A percentile compares a stretch with the other conserved stretches of the same genome.
Evolutionary conservation across 352 stramenopile genomes (phyloP).

Genomic region (Thraustochytrium striatum): DNA sequence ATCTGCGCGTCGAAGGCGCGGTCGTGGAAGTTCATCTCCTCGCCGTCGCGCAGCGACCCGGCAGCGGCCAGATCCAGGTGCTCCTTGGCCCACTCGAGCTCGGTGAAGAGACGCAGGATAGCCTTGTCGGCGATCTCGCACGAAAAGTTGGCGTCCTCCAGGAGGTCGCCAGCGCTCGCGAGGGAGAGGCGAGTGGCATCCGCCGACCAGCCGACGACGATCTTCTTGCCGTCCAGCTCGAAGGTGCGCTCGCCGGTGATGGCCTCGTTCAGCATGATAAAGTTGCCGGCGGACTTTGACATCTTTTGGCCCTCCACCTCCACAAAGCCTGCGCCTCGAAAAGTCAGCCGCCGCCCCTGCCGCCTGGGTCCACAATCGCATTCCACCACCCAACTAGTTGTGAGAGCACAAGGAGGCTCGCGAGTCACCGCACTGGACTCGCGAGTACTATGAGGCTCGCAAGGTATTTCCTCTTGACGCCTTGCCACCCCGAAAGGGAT

Average conservation of each 20-base stretch:
- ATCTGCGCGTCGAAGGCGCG: constrained; percentile 95
- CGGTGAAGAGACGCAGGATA: constrained; percentile 92
- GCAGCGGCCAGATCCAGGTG: constrained; percentile 71
- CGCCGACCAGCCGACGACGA: constrained; percentile 84
- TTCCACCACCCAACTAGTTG: too few species aligned
- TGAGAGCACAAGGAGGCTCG: too few species aligned
- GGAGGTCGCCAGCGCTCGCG: constrained; percentile 81
- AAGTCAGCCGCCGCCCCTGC: too few species aligned
- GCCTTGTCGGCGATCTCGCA: constrained; percentile 92
- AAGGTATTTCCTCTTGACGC: too few species aligned
- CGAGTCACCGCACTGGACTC: too few species aligned
- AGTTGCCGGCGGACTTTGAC: constrained; percentile 99
- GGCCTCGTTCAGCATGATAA: constrained; percentile 96
- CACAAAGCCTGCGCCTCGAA: constrained; percentile 47
- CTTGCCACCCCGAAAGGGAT: too few species aligned
- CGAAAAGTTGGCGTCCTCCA: constrained; percentile 99
- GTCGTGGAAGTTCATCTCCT: constrained; percentile 80
- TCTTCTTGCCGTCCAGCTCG: constrained; percentile 36
- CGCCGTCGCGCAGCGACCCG: constrained; percentile 40
- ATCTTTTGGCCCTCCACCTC: constrained; percentile 96
- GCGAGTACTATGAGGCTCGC: too few species aligned
- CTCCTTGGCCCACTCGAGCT: constrained; percentile 95
- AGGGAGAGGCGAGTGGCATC: constrained; percentile 95
- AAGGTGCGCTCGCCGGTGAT: constrained; percentile 42
- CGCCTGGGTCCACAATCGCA: too few species aligned